Base-by-base conservation (phyloP, 192 early-diverging fungal genomes). In the Coemansia sp. region DNA sequence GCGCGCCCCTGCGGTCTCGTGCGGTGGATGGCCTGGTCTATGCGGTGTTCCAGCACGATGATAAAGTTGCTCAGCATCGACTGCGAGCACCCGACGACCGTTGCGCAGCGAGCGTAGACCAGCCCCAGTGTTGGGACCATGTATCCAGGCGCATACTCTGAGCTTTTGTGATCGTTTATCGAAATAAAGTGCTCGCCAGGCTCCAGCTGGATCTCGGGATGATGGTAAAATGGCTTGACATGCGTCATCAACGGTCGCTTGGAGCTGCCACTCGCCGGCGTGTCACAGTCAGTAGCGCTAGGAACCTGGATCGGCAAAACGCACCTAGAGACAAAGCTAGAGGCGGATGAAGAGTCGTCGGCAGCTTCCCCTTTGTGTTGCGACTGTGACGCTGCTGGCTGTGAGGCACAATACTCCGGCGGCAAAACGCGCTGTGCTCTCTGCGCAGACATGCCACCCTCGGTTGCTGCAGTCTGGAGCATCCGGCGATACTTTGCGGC, bases 91-190 rank as follows among this genome's bases (percentile, higher is more conserved):
- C 78, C 78, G 12, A 72, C 62, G 25, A 81, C 28, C 59, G 57
- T 56, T 28, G 78, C 69, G n/a, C 78, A 75, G 23, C 78, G 78
- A 18, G 69, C 70, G 7, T 68, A 20, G 6, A 81, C 42, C 48
- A 81, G 64, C 2, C 78, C 78, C n/a, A 81, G 36, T 2, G 39
- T 61, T 12, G 78, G 73, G 6, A 75, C 41, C 56, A 69, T 72
- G 62, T 81, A 81, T 16, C 77, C 77, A 3, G 58, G 61, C 1
- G 20, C 23, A 42, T 20, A 52, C 13, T 12, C 38, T 28, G 21
- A 14, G 26, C 10, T 43, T 11, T 58, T 23, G 10, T 3, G 11
- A 14, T 36, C 38, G 7, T 16, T 13, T 6, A 69, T 50, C 8
- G 50, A 11, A 9, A 52, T 23, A 39, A 66, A 63, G 21, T 31